Base-by-base conservation (phyloP, 2,329 filamentous ascomycete genomes). In the Ascochyta lentis region DNA sequence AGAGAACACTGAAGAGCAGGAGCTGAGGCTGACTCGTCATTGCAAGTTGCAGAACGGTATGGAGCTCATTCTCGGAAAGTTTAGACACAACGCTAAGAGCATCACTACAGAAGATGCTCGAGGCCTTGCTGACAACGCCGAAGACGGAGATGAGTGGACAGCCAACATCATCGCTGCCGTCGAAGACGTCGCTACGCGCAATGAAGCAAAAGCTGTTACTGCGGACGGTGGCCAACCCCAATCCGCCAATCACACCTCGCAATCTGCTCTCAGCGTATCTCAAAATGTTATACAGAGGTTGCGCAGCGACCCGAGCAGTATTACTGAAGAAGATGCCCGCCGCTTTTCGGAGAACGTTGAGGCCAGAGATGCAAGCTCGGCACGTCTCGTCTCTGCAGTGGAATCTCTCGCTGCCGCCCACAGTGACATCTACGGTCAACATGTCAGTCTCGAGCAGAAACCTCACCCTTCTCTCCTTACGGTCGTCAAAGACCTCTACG, bases 31-130 rank as follows among this genome's bases (percentile, higher is more conserved):
- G 23, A 41, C 34, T 29, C 54, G 49, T 39, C 48, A 57, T 34
- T 44, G 29, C 12, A 45, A 37, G 26, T 29, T 57, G 49, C 48
- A 49, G 33, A 45, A 40, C 29, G 48, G 34, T 44, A 48, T 57
- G 54, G 49, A 52, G 35, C 43, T 49, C 44, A 47, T 52, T 7
- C 49, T 57, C 27, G 35, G 61, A 15, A 72, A 73, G 61, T 54
- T 74, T 34, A 52, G 60, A 26, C 58, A 57, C 3, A 53, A 70
- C 15, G 63, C 70, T 9, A 52, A 55, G 40, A 65, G 57, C 57
- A 67, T 75, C 58, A 73, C 67, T 15, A 54, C 63, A 12, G 70
- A 71, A 29, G 72, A 75, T 49, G 68, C 66, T 59, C 70, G 63
- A 22, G 60, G 64, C 29, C 63, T 74, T 31, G 64, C 64, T 44